phyloP scores from a whole-genome alignment of 2,329 filamentous ascomycete species.

The Stagonosporopsis cucurbitacearum region DNA sequence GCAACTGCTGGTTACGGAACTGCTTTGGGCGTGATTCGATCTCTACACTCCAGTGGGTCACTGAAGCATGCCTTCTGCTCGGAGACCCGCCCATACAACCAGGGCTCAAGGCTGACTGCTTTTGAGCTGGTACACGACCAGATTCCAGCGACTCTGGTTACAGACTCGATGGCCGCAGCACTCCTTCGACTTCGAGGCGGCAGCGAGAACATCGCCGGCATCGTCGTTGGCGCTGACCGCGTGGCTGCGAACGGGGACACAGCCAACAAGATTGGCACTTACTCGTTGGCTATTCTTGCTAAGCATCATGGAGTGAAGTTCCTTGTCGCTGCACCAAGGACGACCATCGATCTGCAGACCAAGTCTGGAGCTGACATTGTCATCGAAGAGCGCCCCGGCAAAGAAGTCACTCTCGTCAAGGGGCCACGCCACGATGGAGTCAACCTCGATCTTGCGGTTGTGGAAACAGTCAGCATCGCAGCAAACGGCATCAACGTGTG shows the following conservation, averaged over 20 bases:
- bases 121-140: constrained; percentile 95
- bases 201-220: constrained; percentile 74
- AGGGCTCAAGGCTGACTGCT: constrained; percentile 91
- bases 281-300: constrained; percentile 88
- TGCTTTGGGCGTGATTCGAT: constrained; percentile 90
- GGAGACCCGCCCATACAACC: constrained; percentile 96
- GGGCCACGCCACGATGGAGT: constrained; percentile 74
- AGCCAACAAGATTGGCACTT: constrained; percentile 98
- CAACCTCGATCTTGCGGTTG: constrained; percentile 66
- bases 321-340: constrained; percentile 91
- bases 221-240: constrained; percentile 93
- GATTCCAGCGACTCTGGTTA: constrained; percentile 90
- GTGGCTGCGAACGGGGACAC: constrained; percentile 97
- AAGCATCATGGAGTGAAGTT: constrained; percentile 90
- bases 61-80: constrained; percentile 92
- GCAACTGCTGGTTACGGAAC: constrained; percentile 98
- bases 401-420: constrained; percentile 84
- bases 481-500: constrained; percentile 80
- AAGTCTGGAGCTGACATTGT: constrained; percentile 78
- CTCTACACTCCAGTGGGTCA: constrained; percentile 69
- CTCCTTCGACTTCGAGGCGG: constrained; percentile 71
- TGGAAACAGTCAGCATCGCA: constrained; percentile 80
- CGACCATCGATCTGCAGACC: constrained; percentile 87
- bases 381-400: constrained; percentile 84
- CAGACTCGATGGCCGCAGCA: constrained; percentile 94